phyloP scores from a whole-genome alignment of 2,329 filamentous ascomycete genomes.

The Aspergillus sp. region DNA sequence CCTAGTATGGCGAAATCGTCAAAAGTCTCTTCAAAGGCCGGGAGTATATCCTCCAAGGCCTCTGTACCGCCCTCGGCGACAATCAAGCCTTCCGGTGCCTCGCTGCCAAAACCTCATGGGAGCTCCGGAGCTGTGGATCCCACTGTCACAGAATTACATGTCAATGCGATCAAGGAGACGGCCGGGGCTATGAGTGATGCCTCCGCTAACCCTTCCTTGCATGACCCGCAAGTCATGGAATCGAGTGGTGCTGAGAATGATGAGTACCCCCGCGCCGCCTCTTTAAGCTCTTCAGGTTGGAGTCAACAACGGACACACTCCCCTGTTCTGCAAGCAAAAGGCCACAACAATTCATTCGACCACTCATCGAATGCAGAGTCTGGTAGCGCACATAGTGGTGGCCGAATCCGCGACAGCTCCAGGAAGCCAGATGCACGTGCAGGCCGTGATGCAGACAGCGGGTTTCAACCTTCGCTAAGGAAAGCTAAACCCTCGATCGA shows the following conservation, averaged over 20 bases:
- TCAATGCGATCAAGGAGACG: conserved; percentile 41
- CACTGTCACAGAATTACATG: conserved; percentile 52
- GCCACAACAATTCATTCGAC: conserved; percentile 35
- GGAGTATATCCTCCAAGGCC: conserved; percentile 48
- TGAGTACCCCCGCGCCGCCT: conserved; percentile 34
- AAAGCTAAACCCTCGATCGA: conserved; percentile 34
- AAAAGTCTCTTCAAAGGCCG: conserved; percentile 47
- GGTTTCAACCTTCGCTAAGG: conserved; percentile 28
- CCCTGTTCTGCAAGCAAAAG: conserved; percentile 38
- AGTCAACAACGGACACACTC: conserved; percentile 38
- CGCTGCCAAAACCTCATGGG: conserved; percentile 39
- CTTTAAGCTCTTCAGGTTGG: conserved; percentile 37
- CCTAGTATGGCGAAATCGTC: conserved; percentile 36
- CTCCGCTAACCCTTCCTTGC: conserved; percentile 37
- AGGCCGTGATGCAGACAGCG: conserved; percentile 33
- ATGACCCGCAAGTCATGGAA: conserved; percentile 36
- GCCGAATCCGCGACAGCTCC: conserved; percentile 28
- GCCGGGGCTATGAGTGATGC: conserved; percentile 35
- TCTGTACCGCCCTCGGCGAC: conserved; percentile 43
- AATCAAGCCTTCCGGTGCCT: conserved; percentile 43
- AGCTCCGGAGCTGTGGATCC: conserved; percentile 46
- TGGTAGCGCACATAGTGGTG: conserved; percentile 26
- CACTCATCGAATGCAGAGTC: conserved; percentile 25
- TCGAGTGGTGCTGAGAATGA: conserved; percentile 34
- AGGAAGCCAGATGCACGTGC: conserved; percentile 36